phyloP scores from a whole-genome alignment of 2,329 filamentous ascomycete species.

The Pleurostoma richardsiae region DNA sequence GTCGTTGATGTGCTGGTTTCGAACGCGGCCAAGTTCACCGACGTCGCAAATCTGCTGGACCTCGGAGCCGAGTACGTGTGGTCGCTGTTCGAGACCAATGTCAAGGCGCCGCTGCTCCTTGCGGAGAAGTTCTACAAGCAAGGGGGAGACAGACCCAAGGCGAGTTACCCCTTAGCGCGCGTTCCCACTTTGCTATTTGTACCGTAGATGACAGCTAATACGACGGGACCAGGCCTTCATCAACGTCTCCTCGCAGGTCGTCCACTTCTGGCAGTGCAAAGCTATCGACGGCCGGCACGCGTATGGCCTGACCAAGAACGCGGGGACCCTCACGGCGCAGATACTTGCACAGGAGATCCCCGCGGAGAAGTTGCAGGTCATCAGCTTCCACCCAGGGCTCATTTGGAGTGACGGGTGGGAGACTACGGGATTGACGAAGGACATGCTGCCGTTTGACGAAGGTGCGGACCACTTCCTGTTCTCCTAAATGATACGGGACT shows the following conservation, averaged over 20 bases:
- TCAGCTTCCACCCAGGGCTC: slow-evolving; percentile 17
- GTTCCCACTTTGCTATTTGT: too few species aligned
- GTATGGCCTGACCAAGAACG: slow-evolving; percentile 15
- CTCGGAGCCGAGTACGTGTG: slow-evolving; percentile 9
- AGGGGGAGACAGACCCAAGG: not conserved
- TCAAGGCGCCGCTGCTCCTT: slow-evolving; percentile 10
- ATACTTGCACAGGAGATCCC: slow-evolving; percentile 11
- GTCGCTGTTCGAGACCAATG: slow-evolving; percentile 12
- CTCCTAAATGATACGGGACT: too few species aligned
- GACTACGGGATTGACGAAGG: not conserved
- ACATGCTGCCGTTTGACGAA: not conserved
- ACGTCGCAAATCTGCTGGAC: slow-evolving; percentile 4
- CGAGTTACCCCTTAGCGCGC: not conserved
- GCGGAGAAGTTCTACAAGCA: slow-evolving; percentile 11
- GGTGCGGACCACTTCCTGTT: not conserved
- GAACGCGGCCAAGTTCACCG: slow-evolving; percentile 5
- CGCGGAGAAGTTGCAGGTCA: slow-evolving; percentile 12
- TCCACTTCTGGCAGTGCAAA: slow-evolving; percentile 9
- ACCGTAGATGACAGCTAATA: too few species aligned
- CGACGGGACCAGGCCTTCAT: not conserved
- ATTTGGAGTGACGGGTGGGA: slow-evolving; percentile 1
- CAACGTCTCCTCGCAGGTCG: slow-evolving; percentile 5
- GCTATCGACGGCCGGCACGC: not conserved
- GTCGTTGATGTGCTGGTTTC: slow-evolving; percentile 1
- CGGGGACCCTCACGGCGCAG: slow-evolving; percentile 11